Conservation (phyloP, 352 stramenopile species). For the Pythium coloratum region DNA sequence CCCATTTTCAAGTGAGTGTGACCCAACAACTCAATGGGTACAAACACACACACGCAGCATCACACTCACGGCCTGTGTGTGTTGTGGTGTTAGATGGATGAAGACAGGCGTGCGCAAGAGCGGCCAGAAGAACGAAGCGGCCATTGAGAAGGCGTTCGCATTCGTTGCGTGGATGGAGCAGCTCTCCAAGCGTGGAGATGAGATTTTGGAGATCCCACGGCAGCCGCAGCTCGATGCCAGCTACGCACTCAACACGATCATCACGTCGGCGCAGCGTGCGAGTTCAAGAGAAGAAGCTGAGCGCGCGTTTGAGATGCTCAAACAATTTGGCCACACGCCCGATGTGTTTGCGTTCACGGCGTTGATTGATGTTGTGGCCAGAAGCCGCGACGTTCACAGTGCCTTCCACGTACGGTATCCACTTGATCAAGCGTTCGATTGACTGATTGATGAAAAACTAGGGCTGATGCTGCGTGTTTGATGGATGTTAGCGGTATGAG, state of each 20-base stretch:
- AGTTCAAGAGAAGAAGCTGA: conserved; percentile 47
- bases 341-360: conserved; percentile 81
- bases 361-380: conserved; percentile 66
- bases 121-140: conserved; percentile 44
- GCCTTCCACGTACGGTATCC: conserved; percentile 40
- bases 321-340: conserved; percentile 48
- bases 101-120: conserved; percentile 64
- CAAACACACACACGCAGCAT: not conserved
- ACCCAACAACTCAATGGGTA: conserved; percentile 6
- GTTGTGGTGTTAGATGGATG: conserved; percentile 64
- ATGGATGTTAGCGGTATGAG: conserved; percentile 44
- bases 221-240: conserved; percentile 52
- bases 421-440: not conserved
- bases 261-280: conserved; percentile 63
- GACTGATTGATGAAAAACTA: not conserved
- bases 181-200: conserved; percentile 50
- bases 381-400: conserved; percentile 42
- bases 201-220: conserved; percentile 31
- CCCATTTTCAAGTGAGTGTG: conserved; percentile 51
- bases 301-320: conserved; percentile 57
- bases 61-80: not conserved
- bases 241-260: conserved; percentile 75
- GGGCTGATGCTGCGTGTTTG: not conserved
- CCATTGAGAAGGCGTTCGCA: conserved; percentile 62
- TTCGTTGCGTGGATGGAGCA: conserved; percentile 71